These are phyloP conservation scores for Litsea cubeba DNA, from an alignment of 164 flowering plant genomes.

Conservation along the genomic window DNA sequence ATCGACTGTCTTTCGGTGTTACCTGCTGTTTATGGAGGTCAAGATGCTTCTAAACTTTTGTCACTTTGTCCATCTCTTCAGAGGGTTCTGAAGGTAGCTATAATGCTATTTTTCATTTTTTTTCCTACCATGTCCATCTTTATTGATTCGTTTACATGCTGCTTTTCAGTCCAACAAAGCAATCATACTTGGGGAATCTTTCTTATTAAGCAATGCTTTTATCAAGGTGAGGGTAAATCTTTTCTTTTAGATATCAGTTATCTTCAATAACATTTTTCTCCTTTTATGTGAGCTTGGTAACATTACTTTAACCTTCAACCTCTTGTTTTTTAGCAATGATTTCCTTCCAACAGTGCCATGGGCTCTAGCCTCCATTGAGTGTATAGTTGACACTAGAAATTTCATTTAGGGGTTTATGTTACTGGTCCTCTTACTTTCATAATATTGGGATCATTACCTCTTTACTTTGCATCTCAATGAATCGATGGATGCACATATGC, in stretches of 20 bases:
- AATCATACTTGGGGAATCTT: constrained; percentile 67
- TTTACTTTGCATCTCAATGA: not conserved
- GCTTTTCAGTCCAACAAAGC: constrained; percentile 67
- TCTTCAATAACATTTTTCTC: not conserved
- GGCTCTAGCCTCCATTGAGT: no score
- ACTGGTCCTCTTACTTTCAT: not conserved
- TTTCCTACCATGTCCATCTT: not conserved
- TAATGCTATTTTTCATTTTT: not conserved
- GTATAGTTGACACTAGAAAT: no score
- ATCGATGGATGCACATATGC: not conserved
- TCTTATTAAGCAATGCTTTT: constrained; percentile 59
- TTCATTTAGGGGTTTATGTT: no score
- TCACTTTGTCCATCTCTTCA: constrained; percentile 73
- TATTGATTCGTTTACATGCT: constrained; percentile 10
- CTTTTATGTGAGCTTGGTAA: not conserved
- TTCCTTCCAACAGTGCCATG: no score
- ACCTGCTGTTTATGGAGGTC: constrained; percentile 62
- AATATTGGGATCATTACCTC: not conserved
- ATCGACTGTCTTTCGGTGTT: constrained; percentile 79
- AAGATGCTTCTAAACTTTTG: constrained; percentile 82
- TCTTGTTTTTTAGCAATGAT: no score
- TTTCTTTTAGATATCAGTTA: not conserved
- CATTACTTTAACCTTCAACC: no score
- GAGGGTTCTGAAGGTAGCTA: constrained; percentile 62
- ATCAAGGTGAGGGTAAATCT: constrained; percentile 53